A percentile compares a stretch with the other conserved stretches of the same genome.
Conservation (phyloP, 352 stramenopile species). For the Phytopythium delawarense region DNA sequence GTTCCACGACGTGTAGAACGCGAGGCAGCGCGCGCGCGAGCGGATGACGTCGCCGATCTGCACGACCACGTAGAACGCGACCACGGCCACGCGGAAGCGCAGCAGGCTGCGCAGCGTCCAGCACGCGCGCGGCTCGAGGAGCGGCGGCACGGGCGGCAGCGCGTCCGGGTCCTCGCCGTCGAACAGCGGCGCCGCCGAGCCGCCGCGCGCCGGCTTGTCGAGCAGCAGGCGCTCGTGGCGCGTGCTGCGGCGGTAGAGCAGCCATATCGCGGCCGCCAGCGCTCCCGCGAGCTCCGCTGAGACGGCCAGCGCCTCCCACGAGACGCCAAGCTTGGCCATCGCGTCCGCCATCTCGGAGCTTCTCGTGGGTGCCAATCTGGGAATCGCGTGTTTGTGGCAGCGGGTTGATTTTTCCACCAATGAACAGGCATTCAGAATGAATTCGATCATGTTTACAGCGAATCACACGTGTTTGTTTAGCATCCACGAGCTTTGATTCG, state of each 20-base stretch:
- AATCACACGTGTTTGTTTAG: neutral
- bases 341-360: conserved; percentile 10
- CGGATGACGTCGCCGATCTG: conserved; percentile 60
- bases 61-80: conserved; percentile 49
- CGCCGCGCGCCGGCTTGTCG: neutral
- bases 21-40: conserved; percentile 40
- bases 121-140: conserved; percentile 39
- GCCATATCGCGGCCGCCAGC: conserved; percentile 39
- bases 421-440: neutral
- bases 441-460: neutral
- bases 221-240: conserved; percentile 30
- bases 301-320: conserved; percentile 56
- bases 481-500: neutral
- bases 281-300: conserved; percentile 38
- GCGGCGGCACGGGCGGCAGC: conserved; percentile 6
- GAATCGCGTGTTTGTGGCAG: neutral
- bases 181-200: neutral
- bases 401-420: neutral
- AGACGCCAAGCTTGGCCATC: conserved; percentile 39
- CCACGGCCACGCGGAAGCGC: conserved; percentile 26
- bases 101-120: conserved; percentile 42
- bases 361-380: neutral
- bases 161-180: neutral
- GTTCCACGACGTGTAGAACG: conserved; percentile 88
- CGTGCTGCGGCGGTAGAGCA: conserved; percentile 32